phyloP scores from a whole-genome alignment of 306 rosid species.

The Rosa lucieae region DNA sequence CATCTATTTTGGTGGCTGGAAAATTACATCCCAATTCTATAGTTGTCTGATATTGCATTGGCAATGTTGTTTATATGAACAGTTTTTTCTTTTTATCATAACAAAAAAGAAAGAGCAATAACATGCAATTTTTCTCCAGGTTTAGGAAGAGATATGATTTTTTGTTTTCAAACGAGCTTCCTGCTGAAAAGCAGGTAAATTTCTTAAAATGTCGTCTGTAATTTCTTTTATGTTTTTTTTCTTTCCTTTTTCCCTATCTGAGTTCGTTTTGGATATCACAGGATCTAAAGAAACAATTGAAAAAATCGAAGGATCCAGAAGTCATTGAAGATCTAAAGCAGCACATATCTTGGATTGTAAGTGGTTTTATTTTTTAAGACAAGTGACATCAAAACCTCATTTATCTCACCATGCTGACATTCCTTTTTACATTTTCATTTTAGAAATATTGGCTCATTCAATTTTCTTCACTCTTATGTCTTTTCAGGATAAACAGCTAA shows the following conservation, averaged over 20 bases:
- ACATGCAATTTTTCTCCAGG: constrained; percentile 38
- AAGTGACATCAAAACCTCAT: not conserved
- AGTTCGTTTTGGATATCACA: constrained; percentile 30
- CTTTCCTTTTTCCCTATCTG: not conserved
- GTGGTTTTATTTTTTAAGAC: constrained; percentile 21
- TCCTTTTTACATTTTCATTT: constrained; percentile 16
- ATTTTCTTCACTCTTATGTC: not conserved
- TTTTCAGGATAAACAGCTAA: constrained; percentile 72
- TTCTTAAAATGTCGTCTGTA: constrained; percentile 27
- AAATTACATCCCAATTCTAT: not conserved
- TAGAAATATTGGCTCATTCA: not conserved
- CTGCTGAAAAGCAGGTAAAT: constrained; percentile 42
- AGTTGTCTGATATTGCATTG: not conserved
- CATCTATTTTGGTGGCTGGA: not conserved
- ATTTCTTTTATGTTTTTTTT: constrained; percentile 3
- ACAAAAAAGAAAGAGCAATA: not conserved
- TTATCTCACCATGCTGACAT: not conserved
- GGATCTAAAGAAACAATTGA: constrained; percentile 59
- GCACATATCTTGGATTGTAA: constrained; percentile 68
- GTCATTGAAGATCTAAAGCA: constrained; percentile 50
- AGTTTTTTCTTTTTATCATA: not conserved
- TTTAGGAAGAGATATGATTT: constrained; percentile 72
- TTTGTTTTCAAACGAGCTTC: constrained; percentile 43
- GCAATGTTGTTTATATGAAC: not conserved
- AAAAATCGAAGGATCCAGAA: constrained; percentile 47